Base-by-base conservation (phyloP, 73 alveolate species). In the Uronychia binucleata region DNA sequence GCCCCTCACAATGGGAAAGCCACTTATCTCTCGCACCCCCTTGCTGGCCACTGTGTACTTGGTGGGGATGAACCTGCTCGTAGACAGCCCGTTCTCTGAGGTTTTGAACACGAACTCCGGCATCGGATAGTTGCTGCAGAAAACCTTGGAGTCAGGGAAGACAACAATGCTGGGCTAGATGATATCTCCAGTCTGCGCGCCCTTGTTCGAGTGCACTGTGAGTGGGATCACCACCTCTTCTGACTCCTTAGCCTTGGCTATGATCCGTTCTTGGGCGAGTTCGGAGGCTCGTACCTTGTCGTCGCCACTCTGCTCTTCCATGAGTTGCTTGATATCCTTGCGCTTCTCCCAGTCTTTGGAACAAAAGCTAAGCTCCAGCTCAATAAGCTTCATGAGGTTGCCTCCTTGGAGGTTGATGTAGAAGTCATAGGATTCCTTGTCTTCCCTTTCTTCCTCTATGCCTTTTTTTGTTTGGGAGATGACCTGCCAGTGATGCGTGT, bases 1-100 rank as follows among this genome's bases (percentile, higher is more conserved):
- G 26, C 93, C 93, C 29, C 33, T 26, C 28, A 81, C 86, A 25
- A 87, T 87, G 26, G 93, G 93, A 1, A 87, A 60, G 0, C 93
- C 93, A 60, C 26, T 30, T 75, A 67, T 33, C 26, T 80, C 93
- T 60, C 93, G 58, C 28, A 75, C 60, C 25, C 35, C 75, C 30
- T 87, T 87, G 34, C 89, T 80, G 34, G 80, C 83, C 8, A 87
- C 86, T 13, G 75, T 75, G 78, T 80, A 87, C 31, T 58, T 26
- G 32, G 81, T 87, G 26, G 89, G 85, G 0, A 28, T 46, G 46
- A 87, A 77, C 25, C 19, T 25, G 78, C 14, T 13, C 26, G 29
- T 13, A 13, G 81, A 25, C 8, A 77, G 0, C 26, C 74, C 35
- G 33, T 74, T 75, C n/a, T 81, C 58, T 0, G 74, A 25, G 57